Percentiles rank a stretch among this genome's conserved stretches.
Conservation (phyloP, 139 green algal species). For the Chlorella vulgaris region DNA sequence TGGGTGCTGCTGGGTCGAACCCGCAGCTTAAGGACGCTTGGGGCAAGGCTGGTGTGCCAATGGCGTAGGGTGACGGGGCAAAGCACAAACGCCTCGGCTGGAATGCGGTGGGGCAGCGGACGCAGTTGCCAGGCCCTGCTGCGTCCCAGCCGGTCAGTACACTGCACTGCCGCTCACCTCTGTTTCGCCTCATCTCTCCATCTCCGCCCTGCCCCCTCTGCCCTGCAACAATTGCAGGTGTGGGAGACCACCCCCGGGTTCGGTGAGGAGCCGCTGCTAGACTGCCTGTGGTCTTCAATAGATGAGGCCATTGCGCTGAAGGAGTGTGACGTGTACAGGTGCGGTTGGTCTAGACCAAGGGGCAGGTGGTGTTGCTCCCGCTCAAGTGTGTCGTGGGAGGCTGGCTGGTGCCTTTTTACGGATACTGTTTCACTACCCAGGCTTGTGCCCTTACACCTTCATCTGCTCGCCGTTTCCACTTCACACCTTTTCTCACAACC, state of each 20-base stretch:
- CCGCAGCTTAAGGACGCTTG: too few relatives aligned
- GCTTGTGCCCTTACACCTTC: neutral
- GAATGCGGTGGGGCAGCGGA: too few relatives aligned
- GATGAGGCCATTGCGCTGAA: constrained; percentile 92
- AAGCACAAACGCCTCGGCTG: too few relatives aligned
- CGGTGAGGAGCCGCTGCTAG: constrained; percentile 81
- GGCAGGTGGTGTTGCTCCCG: neutral
- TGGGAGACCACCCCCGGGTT: constrained; percentile 85
- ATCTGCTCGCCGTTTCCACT: neutral
- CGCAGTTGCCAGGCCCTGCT: too few relatives aligned
- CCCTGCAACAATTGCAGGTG: constrained; percentile 63
- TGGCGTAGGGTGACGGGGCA: too few relatives aligned
- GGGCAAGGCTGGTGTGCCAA: too few relatives aligned
- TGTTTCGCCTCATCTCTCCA: neutral
- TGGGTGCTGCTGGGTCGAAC: too few relatives aligned
- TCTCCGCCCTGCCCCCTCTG: neutral
- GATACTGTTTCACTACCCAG: neutral
- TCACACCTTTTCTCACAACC: neutral
- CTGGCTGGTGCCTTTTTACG: too few relatives aligned
- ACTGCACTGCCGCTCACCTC: too few relatives aligned
- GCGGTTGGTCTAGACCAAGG: neutral
- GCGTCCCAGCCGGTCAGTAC: too few relatives aligned
- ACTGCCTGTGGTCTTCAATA: constrained; percentile 88
- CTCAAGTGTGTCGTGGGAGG: too few relatives aligned
- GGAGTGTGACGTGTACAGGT: constrained; percentile 93